Evolutionary conservation across 148 eudicot species (phyloP).

Genomic region (Diospyros lotus): DNA sequence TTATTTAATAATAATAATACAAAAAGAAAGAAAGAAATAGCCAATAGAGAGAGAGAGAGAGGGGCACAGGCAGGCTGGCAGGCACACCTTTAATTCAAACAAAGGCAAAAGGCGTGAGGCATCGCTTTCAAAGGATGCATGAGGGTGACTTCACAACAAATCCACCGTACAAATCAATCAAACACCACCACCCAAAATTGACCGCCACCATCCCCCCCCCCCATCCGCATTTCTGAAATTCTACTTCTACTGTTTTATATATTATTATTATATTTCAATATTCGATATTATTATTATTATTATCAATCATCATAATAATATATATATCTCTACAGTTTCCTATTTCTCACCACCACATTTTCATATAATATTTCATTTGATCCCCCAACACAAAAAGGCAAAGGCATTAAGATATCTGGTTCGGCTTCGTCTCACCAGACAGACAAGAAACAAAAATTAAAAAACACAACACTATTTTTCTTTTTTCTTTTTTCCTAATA

Average conservation of each 20-base stretch:
- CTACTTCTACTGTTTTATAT: not conserved
- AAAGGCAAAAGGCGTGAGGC: no score
- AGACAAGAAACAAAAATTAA: not conserved
- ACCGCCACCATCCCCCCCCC: not conserved
- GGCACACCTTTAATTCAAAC: no score
- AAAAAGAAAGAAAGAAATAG: no score
- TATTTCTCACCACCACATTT: not conserved
- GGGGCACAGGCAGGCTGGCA: no score
- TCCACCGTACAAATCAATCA: slow-evolving; percentile 8
- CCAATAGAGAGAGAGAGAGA: no score
- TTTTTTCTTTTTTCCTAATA: no score
- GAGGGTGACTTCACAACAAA: slow-evolving; percentile 12
- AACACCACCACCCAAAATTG: not conserved
- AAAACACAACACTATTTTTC: no score
- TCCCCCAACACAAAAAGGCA: no score
- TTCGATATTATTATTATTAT: no score
- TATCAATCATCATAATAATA: no score
- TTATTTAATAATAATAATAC: no score
- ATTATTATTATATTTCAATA: not conserved
- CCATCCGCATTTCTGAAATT: not conserved
- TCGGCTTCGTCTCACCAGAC: slow-evolving; percentile 25
- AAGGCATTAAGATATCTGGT: slow-evolving; percentile 3
- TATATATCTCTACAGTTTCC: no score
- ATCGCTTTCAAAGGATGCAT: not conserved
- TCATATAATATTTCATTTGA: not conserved